phyloP scores from a whole-genome alignment of 2,329 filamentous ascomycete species.

The Aspergillus piperis region DNA sequence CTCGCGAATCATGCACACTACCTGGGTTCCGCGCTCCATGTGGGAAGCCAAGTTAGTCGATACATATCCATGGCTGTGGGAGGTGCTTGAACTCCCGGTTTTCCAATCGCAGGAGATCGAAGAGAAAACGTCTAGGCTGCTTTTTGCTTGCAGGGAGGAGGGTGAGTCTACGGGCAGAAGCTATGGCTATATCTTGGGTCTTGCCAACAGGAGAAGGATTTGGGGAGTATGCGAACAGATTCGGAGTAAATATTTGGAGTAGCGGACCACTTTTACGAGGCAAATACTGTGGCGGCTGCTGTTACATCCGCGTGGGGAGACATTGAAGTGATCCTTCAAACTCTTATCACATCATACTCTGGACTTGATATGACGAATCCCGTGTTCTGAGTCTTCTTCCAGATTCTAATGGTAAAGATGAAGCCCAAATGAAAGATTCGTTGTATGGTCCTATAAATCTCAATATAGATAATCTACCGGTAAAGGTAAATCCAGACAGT shows the following conservation, averaged over 20 bases:
- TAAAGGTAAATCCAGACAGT: too few relatives aligned
- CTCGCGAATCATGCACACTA: neutral
- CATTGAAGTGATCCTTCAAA: too few relatives aligned
- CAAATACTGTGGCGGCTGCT: too few relatives aligned
- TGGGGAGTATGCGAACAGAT: slow-evolving; percentile 10
- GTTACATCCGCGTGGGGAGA: too few relatives aligned
- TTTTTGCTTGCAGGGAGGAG: neutral
- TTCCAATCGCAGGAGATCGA: slow-evolving; percentile 1
- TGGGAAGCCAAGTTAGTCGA: slow-evolving; percentile 4
- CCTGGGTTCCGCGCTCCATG: neutral
- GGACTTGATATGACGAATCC: too few relatives aligned
- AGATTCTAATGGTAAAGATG: too few relatives aligned
- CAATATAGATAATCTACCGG: too few relatives aligned
- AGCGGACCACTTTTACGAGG: neutral
- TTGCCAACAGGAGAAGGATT: slow-evolving; percentile 8
- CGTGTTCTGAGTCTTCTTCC: too few relatives aligned
- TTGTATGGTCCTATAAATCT: too few relatives aligned
- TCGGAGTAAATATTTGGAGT: slow-evolving; percentile 2
- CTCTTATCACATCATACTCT: too few relatives aligned
- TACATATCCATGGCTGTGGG: slow-evolving; percentile 8
- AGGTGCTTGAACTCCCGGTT: neutral
- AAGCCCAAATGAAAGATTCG: too few relatives aligned
- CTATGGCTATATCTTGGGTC: neutral
- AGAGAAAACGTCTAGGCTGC: neutral
- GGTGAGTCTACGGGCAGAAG: neutral